Conservation (phyloP, 139 green algal species). For the Chlorella sp. region DNA sequence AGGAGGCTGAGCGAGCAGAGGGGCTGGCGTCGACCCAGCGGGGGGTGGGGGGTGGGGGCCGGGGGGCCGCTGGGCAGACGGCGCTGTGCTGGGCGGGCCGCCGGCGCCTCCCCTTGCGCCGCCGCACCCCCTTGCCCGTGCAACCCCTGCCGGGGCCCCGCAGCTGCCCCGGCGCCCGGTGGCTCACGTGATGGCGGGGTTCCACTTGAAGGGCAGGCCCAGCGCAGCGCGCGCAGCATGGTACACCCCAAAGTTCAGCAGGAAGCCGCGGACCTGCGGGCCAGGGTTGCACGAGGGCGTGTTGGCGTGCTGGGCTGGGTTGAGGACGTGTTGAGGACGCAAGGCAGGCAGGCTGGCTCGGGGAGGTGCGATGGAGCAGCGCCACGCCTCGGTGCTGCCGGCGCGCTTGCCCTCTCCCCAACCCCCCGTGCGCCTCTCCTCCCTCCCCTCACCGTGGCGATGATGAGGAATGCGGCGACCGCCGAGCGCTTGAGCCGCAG, state of each 20-base stretch:
- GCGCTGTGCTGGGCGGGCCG: too few relatives aligned
- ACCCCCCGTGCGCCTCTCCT: background rate
- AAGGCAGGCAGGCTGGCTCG: background rate
- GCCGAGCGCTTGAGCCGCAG: conserved; percentile 94
- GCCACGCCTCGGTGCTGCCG: too few relatives aligned
- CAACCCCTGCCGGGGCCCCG: too few relatives aligned
- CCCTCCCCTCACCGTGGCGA: conserved; percentile 66
- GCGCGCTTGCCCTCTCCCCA: background rate
- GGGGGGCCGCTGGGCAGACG: too few relatives aligned
- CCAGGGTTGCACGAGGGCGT: too few relatives aligned
- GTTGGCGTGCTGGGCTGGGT: background rate
- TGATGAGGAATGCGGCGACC: conserved; percentile 96
- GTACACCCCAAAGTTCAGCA: conserved; percentile 99
- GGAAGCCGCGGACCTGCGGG: conserved; percentile 87
- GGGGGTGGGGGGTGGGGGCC: too few relatives aligned
- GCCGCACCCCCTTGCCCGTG: background rate
- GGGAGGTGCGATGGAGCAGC: background rate
- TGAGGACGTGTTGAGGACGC: background rate
- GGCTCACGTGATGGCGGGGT: conserved; percentile 72
- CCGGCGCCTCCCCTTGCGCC: background rate
- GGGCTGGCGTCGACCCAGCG: background rate
- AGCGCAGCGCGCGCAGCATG: conserved; percentile 91
- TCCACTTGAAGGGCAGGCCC: conserved; percentile 87
- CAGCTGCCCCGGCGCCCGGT: too few relatives aligned
- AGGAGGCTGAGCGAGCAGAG: background rate